Evolutionary conservation across 2,329 filamentous ascomycete species (phyloP), one percentile per base, ranked within the genome.

Genomic region (Colletotrichum siamense): DNA sequence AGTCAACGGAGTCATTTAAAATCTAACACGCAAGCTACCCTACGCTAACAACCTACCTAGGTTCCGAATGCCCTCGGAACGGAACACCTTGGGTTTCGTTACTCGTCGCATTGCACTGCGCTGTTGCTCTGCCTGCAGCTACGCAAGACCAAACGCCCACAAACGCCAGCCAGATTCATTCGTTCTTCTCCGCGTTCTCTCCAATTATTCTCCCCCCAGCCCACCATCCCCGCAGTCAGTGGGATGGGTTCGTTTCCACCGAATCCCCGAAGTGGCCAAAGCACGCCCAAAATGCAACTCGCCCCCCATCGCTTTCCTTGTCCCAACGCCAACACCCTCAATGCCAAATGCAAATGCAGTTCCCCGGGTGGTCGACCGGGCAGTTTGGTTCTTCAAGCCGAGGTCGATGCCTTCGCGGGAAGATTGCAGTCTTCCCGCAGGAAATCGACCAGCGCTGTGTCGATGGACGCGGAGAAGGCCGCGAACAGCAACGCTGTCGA

Each of bases 381-480:
- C 44, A 22, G 28, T n/a, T 8, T 59, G 36, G 15, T 5, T 26
- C 4, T 16, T 65, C 61, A 71, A 10, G 36, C 18, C 28, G 52
- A 32, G 6, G 52, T 22, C 7, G 22, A 13, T 26, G 52, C 66
- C 13, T 24, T 67, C 24, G 69, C 77, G 13, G 76, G 76, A 30
- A 78, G 69, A 26, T 52, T 39, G 32, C 69, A 77, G 26, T 84
- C 82, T 32, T 79, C 77, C 49, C 80, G 79, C 77, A 92, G 80
- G 81, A 89, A 93, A 74, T 90, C 88, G 52, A 86, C 84, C 81
- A 93, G 88, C 4, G 89, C 89, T 8, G 83, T 87, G 77, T 92
- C 89, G 22, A 93, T 89, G 70, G 91, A 92, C 39, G 87, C 88
- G 34, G 91, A 92, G 78, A 93, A 91, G 28, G 91, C 88, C 3